Base-by-base conservation (phyloP, 2,329 filamentous ascomycete species). In the Triangularia setosa region DNA sequence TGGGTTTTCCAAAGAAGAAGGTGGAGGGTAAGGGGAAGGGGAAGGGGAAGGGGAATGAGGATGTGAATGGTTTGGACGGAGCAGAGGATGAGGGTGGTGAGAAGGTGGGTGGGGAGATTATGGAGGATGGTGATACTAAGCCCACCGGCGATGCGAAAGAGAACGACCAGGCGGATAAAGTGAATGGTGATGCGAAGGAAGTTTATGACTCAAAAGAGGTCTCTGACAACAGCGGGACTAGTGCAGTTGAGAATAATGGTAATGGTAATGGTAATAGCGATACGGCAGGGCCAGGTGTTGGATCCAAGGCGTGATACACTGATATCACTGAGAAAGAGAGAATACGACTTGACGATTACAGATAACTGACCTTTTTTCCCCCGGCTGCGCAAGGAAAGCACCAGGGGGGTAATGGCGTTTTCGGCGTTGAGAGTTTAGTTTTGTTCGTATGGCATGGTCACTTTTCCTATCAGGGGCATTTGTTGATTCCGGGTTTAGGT, bases 1-100 rank as follows among this genome's bases (percentile, higher is more conserved):
- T 67, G 3, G 64, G 54, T 55, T 48, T 24, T 63, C 21, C n/a
- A 23, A 57, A 65, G 25, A 27, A 48, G 28, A 54, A 58, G 27
- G 60, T 24, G 14, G 24, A 61, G 12, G 53, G 56, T 33, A 59
- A 53, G 52, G 40, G 57, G 57, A 40, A 28, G 25, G 44, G 18
- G 25, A 30, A 54, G 40, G 40, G 57, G 44, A 44, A 33, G 23
- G 44, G 27, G 35, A 33, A 55, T 27, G 57, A 21, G 14, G 27
- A 55, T 27, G 57, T n/a, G 14, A 27, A 16, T 24, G 21, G 24
- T 28, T 54, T 54, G 24, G n/a, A 55, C 14, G 52, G 52, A 25
- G 24, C 12, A 16, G 25, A 23, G 24, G 23, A 18, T 55, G 23
- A 27, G 14, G 23, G 7, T 14, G 9, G 8, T 30, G 56, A 40